Evolutionary conservation across 192 early-diverging fungal genomes (phyloP), one percentile per base, ranked within the genome.

Genomic region (Mortierella alpina): DNA sequence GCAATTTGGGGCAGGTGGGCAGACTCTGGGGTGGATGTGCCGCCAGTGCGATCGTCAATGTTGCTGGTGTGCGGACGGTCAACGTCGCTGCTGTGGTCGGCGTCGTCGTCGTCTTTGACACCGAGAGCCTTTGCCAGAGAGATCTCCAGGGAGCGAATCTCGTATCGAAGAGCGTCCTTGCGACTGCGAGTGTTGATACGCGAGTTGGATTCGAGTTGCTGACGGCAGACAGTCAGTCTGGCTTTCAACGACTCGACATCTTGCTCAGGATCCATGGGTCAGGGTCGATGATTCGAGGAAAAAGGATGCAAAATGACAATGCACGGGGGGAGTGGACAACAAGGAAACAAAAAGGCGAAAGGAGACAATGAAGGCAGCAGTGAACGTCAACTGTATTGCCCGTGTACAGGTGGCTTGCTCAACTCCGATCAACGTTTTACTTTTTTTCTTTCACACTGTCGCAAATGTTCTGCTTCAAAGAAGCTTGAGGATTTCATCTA

Each of bases 401-500:
- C 31, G 31, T 31, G 31, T 31, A 31, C n/a, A 31, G 31, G 31
- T 31, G 31, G 31, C 31, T 31, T 31, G 31, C 31, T 31, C 3
- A 31, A 31, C 31, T 31, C 31, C 3, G 31, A 15, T 31, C 65
- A 31, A 67, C 65, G 14, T 17, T 52, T 56, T 55, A 17, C 4
- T 5, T 1, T 18, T 40, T 6, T 6, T 39, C 47, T 31, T 22
- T 18, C 1, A 22, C 52, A 59, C 15, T 18, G 12, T 2, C 31
- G 31, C 31, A 31, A 31, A 31, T 31, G 31, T 31, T 31, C 31
- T 31, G 31, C 31, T 31, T 68, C 18, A 70, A 18, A 79, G 64
- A 1, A 79, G 53, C 11, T 72, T 79, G 46, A 72, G 13, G 47
- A 79, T 51, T 53, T 79, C 76, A n/a, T 62, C 76, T 79, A 68